Conservation (phyloP, 2,329 filamentous ascomycete species). For the Arthrobotrys megalospora region DNA sequence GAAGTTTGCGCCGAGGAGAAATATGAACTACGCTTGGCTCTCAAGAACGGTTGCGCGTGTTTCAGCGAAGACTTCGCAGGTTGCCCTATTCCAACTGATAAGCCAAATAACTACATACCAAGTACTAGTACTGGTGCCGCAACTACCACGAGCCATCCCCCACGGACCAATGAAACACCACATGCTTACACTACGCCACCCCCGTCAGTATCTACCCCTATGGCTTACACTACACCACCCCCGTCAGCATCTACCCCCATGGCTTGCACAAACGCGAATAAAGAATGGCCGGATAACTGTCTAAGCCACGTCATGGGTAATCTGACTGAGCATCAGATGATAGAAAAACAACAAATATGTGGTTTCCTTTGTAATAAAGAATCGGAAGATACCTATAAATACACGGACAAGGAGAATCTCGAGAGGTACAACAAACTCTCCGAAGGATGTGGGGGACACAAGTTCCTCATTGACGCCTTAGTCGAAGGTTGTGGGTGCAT, state of each 20-base stretch:
- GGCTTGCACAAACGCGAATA: not conserved
- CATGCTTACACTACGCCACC: no score
- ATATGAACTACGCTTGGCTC: not conserved
- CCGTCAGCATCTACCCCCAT: not conserved
- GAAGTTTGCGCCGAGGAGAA: not conserved
- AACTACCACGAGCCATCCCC: no score
- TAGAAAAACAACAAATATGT: no score
- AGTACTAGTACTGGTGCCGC: not conserved
- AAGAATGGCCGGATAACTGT: not conserved
- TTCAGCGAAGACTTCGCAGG: not conserved
- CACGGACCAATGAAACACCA: no score
- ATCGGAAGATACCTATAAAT: not conserved
- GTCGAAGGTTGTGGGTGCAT: not conserved
- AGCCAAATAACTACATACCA: not conserved
- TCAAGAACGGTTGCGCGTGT: not conserved
- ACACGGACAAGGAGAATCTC: no score
- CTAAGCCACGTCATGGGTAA: no score
- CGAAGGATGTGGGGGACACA: not conserved
- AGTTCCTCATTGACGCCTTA: not conserved
- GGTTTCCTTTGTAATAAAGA: slow-evolving; percentile 8
- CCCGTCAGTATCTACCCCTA: no score
- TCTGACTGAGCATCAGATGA: no score
- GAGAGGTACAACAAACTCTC: not conserved
- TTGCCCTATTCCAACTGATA: not conserved
- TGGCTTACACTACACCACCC: no score